Conservation (phyloP, 192 early-diverging fungal genomes). For the Pecoramyces ruminantium region DNA sequence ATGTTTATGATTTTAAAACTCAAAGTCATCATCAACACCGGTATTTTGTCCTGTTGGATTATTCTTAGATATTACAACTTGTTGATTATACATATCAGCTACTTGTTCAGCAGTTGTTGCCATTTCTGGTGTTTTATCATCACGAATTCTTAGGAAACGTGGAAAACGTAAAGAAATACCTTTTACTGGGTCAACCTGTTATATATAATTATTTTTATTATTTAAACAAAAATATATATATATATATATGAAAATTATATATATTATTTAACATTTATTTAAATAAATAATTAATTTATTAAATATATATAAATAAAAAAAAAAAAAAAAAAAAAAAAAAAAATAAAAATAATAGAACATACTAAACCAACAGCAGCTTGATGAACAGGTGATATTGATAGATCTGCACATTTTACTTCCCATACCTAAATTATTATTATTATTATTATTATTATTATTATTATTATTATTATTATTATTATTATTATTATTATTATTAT, state of each 20-base stretch:
- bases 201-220: no score
- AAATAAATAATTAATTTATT: no score
- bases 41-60: slow-evolving; percentile 1
- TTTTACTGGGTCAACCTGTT: slow-evolving; percentile 54
- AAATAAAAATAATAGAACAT: slow-evolving; percentile 9
- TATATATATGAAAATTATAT: neutral
- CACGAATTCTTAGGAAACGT: slow-evolving; percentile 82
- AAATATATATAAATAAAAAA: no score
- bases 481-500: no score
- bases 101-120: slow-evolving; percentile 83
- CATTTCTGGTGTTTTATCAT: slow-evolving; percentile 87
- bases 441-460: no score
- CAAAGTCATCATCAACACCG: slow-evolving; percentile 11
- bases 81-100: slow-evolving; percentile 3
- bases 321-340: no score
- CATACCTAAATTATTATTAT: slow-evolving; percentile 41
- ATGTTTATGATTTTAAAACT: slow-evolving; percentile 3
- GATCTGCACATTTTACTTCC: slow-evolving; percentile 94
- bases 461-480: no score
- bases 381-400: slow-evolving; percentile 90
- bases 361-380: slow-evolving; percentile 73
- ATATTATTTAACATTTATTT: no score
- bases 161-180: slow-evolving; percentile 96
- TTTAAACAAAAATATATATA: neutral
- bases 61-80: slow-evolving; percentile 4